These are phyloP conservation scores for Ceratobasidium sp. DNA, from an alignment of 1,284 basidiomycete species.

Conservation along the genomic window DNA sequence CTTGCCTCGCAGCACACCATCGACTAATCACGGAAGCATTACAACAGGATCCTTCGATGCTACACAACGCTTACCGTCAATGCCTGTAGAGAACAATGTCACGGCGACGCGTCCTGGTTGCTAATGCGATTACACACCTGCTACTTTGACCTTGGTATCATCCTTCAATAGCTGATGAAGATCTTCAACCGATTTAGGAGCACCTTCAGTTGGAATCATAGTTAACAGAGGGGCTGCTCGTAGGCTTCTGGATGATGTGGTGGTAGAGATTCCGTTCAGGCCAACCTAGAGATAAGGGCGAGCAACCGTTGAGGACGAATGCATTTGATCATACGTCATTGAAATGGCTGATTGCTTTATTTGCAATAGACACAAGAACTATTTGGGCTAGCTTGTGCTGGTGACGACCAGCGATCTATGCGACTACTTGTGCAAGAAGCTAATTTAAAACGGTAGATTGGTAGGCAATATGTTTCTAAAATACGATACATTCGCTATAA, in stretches of 20 bases:
- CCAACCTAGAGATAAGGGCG: constrained; percentile 6
- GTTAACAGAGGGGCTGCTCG: constrained; percentile 4
- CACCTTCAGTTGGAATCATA: constrained; percentile 56
- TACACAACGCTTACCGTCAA: constrained; percentile 50
- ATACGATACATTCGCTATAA: too few species aligned
- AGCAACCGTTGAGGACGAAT: constrained; percentile 8
- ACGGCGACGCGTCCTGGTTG: constrained; percentile 9
- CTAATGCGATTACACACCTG: constrained; percentile 65
- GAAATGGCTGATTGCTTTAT: constrained; percentile 3
- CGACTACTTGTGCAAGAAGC: too few species aligned
- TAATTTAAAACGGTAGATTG: too few species aligned
- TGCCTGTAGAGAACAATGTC: constrained; percentile 45
- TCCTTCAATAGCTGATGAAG: constrained; percentile 65
- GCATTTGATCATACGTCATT: constrained; percentile 31
- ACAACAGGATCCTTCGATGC: background rate
- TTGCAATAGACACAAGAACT: constrained; percentile 1
- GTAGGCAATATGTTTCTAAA: too few species aligned
- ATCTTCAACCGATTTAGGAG: constrained; percentile 69
- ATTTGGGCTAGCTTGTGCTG: background rate
- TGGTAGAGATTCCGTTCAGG: constrained; percentile 4
- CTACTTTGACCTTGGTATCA: constrained; percentile 92
- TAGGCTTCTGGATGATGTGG: background rate
- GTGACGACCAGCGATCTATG: background rate
- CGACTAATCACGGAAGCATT: constrained; percentile 63
- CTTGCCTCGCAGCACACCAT: constrained; percentile 94